Conservation (phyloP, 1,139 yeast genomes). For the Schizosaccharomyces versatilis region DNA sequence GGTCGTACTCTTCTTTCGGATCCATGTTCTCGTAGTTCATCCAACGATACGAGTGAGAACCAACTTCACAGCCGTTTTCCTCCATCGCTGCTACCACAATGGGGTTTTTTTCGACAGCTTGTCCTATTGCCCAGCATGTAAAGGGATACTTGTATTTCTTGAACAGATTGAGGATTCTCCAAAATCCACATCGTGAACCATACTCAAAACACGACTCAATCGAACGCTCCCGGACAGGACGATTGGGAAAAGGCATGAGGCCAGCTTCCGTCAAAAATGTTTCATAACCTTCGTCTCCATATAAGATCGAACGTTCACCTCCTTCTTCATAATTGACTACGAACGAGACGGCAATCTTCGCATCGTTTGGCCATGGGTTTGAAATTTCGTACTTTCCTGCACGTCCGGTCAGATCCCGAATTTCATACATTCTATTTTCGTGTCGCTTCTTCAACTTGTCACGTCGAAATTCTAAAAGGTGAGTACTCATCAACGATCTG, state of each 20-base stretch:
- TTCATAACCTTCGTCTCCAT: constrained; percentile 22
- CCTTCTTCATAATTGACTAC: constrained; percentile 23
- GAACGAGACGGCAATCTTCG: constrained; percentile 20
- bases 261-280: constrained; percentile 18
- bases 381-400: constrained; percentile 19
- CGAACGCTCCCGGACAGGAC: constrained; percentile 9
- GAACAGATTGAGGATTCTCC: constrained; percentile 21
- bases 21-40: constrained; percentile 18
- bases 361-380: constrained; percentile 21
- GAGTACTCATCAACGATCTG: too few species aligned
- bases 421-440: constrained; percentile 18
- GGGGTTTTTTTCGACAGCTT: constrained; percentile 20
- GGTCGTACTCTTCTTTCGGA: constrained; percentile 20
- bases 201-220: constrained; percentile 21
- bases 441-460: too few species aligned
- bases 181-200: constrained; percentile 22
- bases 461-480: too few species aligned
- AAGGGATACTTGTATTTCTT: constrained; percentile 18
- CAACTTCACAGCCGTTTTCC: constrained; percentile 24
- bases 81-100: constrained; percentile 20
- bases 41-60: constrained; percentile 24
- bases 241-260: constrained; percentile 10
- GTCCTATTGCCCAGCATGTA: constrained; percentile 24
- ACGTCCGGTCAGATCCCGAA: constrained; percentile 21
- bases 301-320: constrained; percentile 20